phyloP scores from a whole-genome alignment of 768 basidiomycete genomes.

The Royoungia palumana region DNA sequence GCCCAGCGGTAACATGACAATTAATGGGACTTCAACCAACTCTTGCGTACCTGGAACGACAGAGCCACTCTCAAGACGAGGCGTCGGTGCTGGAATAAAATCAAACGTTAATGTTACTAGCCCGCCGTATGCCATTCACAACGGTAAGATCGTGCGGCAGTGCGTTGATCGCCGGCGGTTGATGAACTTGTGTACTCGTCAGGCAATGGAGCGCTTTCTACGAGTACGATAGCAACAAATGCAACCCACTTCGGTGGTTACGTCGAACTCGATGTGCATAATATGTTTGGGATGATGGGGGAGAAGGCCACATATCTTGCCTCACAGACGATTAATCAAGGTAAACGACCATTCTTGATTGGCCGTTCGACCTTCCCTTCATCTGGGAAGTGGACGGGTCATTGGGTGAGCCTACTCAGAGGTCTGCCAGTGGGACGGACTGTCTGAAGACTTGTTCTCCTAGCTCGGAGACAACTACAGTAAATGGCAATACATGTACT shows the following conservation, averaged over 20 bases:
- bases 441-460: neutral
- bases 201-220: slow-evolving; percentile 53
- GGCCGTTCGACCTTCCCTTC: slow-evolving; percentile 68
- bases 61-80: slow-evolving; percentile 36
- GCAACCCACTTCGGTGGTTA: slow-evolving; percentile 64
- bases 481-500: slow-evolving; percentile 68
- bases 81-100: slow-evolving; percentile 49
- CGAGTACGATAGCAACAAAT: slow-evolving; percentile 62
- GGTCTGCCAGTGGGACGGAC: neutral
- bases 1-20: too few relatives aligned
- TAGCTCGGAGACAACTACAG: slow-evolving; percentile 77
- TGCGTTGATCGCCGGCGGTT: too few relatives aligned
- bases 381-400: slow-evolving; percentile 66
- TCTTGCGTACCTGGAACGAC: slow-evolving; percentile 22
- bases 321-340: slow-evolving; percentile 48
- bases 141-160: slow-evolving; percentile 40
- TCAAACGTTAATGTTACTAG: slow-evolving; percentile 47
- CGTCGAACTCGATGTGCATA: slow-evolving; percentile 66
- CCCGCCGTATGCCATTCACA: slow-evolving; percentile 71
- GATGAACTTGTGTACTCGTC: neutral
- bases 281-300: slow-evolving; percentile 70
- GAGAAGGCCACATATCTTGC: slow-evolving; percentile 63
- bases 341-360: slow-evolving; percentile 68
- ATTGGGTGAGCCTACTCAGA: slow-evolving; percentile 47
- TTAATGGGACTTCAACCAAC: slow-evolving; percentile 44